A percentile compares a stretch with the other conserved stretches of the same genome.
These are phyloP conservation scores for Ophiostoma populinum DNA, from an alignment of 2,329 filamentous ascomycete species.

Conservation along the genomic window DNA sequence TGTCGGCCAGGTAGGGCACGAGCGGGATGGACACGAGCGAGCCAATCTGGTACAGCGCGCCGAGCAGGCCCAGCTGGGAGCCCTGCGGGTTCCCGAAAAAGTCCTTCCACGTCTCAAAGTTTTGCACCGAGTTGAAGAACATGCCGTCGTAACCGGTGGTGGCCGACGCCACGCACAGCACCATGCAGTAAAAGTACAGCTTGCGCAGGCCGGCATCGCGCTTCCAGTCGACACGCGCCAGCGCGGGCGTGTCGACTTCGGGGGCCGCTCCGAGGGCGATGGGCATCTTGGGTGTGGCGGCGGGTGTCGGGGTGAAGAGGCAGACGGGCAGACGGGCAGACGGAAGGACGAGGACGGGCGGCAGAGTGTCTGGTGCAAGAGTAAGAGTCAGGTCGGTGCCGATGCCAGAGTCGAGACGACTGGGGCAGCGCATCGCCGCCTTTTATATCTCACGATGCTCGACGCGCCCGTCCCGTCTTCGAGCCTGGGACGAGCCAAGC, in stretches of 20 bases:
- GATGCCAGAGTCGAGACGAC: no score
- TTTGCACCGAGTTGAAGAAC: conserved; percentile 19
- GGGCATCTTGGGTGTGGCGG: no score
- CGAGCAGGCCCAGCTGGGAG: conserved; percentile 23
- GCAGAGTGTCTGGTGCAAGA: no score
- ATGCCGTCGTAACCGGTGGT: conserved; percentile 19
- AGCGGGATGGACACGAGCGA: conserved; percentile 27
- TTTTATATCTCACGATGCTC: no score
- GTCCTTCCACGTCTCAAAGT: conserved; percentile 20
- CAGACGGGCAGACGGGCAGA: no score
- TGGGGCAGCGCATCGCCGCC: no score
- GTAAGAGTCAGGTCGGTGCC: no score
- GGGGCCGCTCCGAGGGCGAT: not conserved
- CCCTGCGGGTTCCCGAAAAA: conserved; percentile 17
- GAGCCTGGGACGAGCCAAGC: no score
- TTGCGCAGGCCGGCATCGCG: conserved; percentile 12
- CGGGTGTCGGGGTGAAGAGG: no score
- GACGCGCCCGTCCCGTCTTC: no score
- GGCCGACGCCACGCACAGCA: conserved; percentile 18
- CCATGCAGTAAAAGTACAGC: conserved; percentile 14
- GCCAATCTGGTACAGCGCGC: conserved; percentile 28
- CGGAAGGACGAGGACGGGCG: no score
- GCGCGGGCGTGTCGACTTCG: conserved; percentile 12
- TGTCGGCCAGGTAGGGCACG: conserved; percentile 27
- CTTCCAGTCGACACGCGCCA: conserved; percentile 13